Evolutionary conservation across 352 stramenopile genomes (phyloP).

Genomic region (Thraustochytrium striatum): DNA sequence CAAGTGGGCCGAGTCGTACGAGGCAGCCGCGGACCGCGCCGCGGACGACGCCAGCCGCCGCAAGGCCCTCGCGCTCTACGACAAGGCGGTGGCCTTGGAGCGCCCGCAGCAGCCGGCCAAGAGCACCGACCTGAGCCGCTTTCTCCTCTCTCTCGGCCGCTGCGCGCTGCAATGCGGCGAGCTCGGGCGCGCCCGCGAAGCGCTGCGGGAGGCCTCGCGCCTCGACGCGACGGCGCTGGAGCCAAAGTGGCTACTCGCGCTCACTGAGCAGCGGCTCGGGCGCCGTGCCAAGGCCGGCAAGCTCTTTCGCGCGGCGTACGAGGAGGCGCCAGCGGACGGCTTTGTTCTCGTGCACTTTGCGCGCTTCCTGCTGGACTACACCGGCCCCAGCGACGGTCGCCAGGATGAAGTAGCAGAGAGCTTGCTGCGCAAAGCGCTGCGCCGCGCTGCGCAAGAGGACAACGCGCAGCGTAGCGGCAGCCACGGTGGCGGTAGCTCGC

Average conservation of each 20-base stretch:
- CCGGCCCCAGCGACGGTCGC: conserved; percentile 9
- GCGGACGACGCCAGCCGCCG: neutral
- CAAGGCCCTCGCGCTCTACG: conserved; percentile 8
- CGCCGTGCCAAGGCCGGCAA: conserved; percentile 7
- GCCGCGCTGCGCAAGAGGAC: neutral
- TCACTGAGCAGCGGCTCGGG: conserved; percentile 1
- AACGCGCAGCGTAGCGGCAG: neutral
- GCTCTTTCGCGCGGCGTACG: conserved; percentile 27
- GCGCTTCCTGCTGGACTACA: conserved; percentile 34
- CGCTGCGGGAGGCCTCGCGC: neutral
- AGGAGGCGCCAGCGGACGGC: conserved; percentile 24
- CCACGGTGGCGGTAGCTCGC: neutral
- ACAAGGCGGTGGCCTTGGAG: neutral
- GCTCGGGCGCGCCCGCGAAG: conserved; percentile 11
- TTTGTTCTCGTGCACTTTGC: conserved; percentile 24
- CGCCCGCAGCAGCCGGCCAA: no score
- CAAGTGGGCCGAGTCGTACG: neutral
- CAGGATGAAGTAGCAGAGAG: conserved; percentile 20
- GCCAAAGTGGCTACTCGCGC: conserved; percentile 27
- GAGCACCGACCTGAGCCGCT: neutral
- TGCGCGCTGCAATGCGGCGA: neutral
- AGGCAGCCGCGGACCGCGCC: neutral
- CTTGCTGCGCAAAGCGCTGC: conserved; percentile 39
- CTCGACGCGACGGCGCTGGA: neutral
- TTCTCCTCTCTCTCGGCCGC: neutral